These are phyloP conservation scores for Bauhinia variegata DNA, from an alignment of 306 rosid species.

Conservation along the genomic window DNA sequence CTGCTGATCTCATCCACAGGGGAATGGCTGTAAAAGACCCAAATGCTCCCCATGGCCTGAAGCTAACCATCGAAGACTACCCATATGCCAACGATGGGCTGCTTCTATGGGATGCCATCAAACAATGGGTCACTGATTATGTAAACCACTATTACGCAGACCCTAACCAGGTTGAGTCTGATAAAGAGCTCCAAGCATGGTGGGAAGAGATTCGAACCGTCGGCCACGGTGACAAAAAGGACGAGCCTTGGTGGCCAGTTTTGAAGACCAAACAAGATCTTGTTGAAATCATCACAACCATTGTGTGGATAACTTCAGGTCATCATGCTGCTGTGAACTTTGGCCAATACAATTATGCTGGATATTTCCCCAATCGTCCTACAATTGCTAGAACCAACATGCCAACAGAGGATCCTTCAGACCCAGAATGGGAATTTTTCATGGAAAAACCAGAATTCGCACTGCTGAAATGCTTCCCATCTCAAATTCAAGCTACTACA, in stretches of 20 bases:
- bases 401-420: conserved; percentile 47
- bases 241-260: conserved; percentile 64
- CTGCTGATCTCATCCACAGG: conserved; percentile 71
- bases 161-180: conserved; percentile 3
- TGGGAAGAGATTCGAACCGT: conserved; percentile 59
- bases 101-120: conserved; percentile 47
- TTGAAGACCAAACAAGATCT: conserved; percentile 45
- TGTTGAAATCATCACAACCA: conserved; percentile 37
- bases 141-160: conserved; percentile 38
- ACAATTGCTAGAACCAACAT: conserved; percentile 38
- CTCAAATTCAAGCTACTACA: conserved; percentile 51
- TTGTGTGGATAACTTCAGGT: conserved; percentile 53
- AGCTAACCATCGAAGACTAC: conserved; percentile 47
- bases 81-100: conserved; percentile 62
- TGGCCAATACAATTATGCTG: conserved; percentile 52
- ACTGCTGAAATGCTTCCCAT: conserved; percentile 40
- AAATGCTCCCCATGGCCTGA: conserved; percentile 52
- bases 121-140: conserved; percentile 50
- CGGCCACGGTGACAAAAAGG: conserved; percentile 53
- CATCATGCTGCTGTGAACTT: conserved; percentile 76
- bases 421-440: conserved; percentile 37
- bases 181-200: conserved; percentile 73
- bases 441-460: conserved; percentile 40
- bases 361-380: conserved; percentile 55
- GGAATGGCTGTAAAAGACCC: conserved; percentile 59